Evolutionary conservation across 1,139 yeast species (phyloP).

Genomic region (Nadsonia starkeyi-henricii): DNA sequence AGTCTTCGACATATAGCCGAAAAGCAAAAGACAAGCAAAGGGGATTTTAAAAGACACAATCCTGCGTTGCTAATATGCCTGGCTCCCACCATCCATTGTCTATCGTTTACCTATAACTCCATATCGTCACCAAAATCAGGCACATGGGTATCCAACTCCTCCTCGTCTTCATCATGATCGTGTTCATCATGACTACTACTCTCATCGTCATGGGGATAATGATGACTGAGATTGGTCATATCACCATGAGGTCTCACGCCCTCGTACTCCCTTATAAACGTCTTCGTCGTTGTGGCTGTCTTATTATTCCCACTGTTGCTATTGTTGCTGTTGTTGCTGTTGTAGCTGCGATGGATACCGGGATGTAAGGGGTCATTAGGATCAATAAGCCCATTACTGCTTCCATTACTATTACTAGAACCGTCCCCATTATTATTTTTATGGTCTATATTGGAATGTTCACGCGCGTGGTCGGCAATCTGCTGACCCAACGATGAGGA

Average conservation of each 20-base stretch:
- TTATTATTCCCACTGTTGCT: background rate
- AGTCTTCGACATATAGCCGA: no score
- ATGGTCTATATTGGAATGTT: no score
- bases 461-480: no score
- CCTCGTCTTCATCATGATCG: constrained; percentile 11
- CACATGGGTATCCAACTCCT: constrained; percentile 24
- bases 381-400: constrained; percentile 1
- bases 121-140: constrained; percentile 58
- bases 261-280: constrained; percentile 4
- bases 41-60: no score
- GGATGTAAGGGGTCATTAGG: constrained; percentile 1
- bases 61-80: no score
- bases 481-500: no score
- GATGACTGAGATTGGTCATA: no score
- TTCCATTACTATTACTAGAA: background rate
- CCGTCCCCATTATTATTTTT: no score
- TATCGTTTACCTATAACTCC: constrained; percentile 37
- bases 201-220: no score
- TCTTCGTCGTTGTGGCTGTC: constrained; percentile 3
- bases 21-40: no score
- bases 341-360: background rate
- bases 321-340: background rate
- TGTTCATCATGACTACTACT: constrained; percentile 1
- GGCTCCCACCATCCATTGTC: no score
- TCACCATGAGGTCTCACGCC: no score